A percentile compares a stretch with the other conserved stretches of the same genome.
phyloP scores from a whole-genome alignment of 2,329 filamentous ascomycete genomes.

The Colletotrichum coccodes region DNA sequence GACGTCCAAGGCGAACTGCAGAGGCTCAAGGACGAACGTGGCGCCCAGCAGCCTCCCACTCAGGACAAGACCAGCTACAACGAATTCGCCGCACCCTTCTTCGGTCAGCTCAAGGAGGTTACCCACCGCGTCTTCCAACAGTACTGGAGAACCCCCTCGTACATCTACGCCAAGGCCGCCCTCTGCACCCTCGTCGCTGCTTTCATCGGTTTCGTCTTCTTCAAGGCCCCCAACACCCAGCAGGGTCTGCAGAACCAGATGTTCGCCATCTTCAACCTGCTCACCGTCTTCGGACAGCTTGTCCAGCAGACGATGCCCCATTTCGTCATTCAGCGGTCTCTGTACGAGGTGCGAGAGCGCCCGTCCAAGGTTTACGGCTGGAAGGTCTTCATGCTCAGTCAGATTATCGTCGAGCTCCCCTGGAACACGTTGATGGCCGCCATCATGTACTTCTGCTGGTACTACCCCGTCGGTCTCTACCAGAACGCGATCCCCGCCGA shows the following conservation, averaged over 20 bases:
- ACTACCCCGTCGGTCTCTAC: constrained; percentile 86
- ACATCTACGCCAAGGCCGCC: constrained; percentile 85
- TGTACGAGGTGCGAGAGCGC: constrained; percentile 87
- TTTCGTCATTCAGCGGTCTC: constrained; percentile 82
- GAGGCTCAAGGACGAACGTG: constrained; percentile 62
- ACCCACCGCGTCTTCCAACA: constrained; percentile 84
- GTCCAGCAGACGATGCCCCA: constrained; percentile 87
- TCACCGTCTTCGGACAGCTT: constrained; percentile 84
- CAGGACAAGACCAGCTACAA: constrained; percentile 62
- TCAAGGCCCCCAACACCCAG: constrained; percentile 74
- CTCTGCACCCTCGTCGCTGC: constrained; percentile 74
- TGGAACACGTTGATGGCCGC: constrained; percentile 83
- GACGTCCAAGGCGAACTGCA: constrained; percentile 67
- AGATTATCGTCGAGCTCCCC: constrained; percentile 86
- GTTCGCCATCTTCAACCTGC: constrained; percentile 86
- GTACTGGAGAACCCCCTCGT: constrained; percentile 90
- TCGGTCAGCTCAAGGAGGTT: constrained; percentile 73
- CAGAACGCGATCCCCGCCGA: constrained; percentile 72
- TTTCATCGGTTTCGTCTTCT: constrained; percentile 87
- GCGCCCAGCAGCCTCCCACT: constrained; percentile 40
- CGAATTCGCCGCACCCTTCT: constrained; percentile 85
- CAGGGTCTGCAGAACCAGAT: constrained; percentile 88
- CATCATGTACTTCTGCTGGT: constrained; percentile 85
- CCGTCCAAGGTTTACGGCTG: constrained; percentile 87
- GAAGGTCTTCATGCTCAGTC: constrained; percentile 85